Conservation (phyloP, 495 filamentous ascomycete genomes). For the Aspergillus heteromorphus region DNA sequence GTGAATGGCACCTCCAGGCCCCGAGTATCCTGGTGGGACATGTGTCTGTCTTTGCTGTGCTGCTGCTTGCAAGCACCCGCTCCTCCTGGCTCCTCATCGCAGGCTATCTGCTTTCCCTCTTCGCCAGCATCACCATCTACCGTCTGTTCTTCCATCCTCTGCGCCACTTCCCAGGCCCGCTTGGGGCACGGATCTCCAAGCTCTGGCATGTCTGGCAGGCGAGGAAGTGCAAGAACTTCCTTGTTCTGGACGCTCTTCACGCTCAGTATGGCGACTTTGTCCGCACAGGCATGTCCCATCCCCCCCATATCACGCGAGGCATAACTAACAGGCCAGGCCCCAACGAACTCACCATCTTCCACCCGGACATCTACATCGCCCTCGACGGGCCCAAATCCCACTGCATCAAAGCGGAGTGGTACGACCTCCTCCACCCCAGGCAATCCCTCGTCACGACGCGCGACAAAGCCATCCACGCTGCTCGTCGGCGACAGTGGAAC, state of each 20-base stretch:
- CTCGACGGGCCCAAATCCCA: constrained; percentile 26
- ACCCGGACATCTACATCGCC: constrained; percentile 23
- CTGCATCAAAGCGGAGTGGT: constrained; percentile 40
- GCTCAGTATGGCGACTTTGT: constrained; percentile 35
- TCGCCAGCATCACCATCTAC: constrained; percentile 41
- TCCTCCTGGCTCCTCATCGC: not conserved
- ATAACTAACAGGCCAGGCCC: constrained; percentile 19
- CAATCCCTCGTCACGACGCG: constrained; percentile 35
- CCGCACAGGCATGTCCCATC: constrained; percentile 34
- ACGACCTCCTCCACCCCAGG: constrained; percentile 37
- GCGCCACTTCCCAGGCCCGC: constrained; percentile 38
- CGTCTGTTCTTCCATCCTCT: constrained; percentile 39
- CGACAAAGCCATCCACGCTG: constrained; percentile 19
- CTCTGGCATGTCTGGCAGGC: constrained; percentile 40
- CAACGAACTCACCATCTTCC: constrained; percentile 31
- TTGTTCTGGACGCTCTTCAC: constrained; percentile 24
- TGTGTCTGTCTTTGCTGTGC: constrained; percentile 8
- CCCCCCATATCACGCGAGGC: constrained; percentile 1
- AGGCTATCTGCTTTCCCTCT: constrained; percentile 15
- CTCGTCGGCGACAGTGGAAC: constrained; percentile 33
- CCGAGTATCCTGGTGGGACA: constrained; percentile 10
- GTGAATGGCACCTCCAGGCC: constrained; percentile 20
- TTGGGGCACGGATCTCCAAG: constrained; percentile 34
- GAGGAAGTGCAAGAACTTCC: constrained; percentile 27
- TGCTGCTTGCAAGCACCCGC: not conserved